phyloP scores from a whole-genome alignment of 2,329 filamentous ascomycete species.

The Phyllosticta capitalensis region DNA sequence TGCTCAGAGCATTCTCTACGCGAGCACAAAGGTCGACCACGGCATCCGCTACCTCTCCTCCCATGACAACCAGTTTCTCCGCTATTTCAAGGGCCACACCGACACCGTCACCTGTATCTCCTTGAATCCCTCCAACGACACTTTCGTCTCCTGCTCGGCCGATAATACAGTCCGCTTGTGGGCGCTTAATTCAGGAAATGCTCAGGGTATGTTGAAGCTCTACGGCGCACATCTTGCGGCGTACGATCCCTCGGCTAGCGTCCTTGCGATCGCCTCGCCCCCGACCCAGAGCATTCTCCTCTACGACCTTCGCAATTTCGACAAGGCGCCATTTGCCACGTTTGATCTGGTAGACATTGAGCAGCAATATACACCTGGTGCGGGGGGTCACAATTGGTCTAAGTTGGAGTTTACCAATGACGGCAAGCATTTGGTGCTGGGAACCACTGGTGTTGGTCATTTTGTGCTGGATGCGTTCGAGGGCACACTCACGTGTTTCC shows the following conservation, averaged over 20 bases:
- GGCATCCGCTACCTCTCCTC: slow-evolving; percentile 79
- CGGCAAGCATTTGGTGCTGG: slow-evolving; percentile 75
- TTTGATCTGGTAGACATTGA: slow-evolving; percentile 71
- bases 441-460: slow-evolving; percentile 75
- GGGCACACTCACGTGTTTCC: slow-evolving; percentile 66
- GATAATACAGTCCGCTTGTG: slow-evolving; percentile 90
- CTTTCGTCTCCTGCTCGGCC: slow-evolving; percentile 82
- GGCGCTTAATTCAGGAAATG: slow-evolving; percentile 73
- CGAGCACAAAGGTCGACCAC: slow-evolving; percentile 90
- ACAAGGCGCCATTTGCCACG: slow-evolving; percentile 77
- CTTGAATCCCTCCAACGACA: slow-evolving; percentile 77
- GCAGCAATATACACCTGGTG: slow-evolving; percentile 35
- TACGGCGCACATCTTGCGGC: slow-evolving; percentile 73
- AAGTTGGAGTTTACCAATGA: slow-evolving; percentile 95
- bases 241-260: slow-evolving; percentile 84
- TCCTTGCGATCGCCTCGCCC: slow-evolving; percentile 83
- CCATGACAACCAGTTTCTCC: slow-evolving; percentile 92
- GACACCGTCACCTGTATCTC: slow-evolving; percentile 73
- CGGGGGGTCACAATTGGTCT: slow-evolving; percentile 54
- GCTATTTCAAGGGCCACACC: slow-evolving; percentile 90
- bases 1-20: slow-evolving; percentile 83
- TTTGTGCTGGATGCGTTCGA: slow-evolving; percentile 91
- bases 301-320: slow-evolving; percentile 89
- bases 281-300: slow-evolving; percentile 70
- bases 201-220: slow-evolving; percentile 71